A percentile compares a stretch with the other conserved stretches of the same genome.
Evolutionary conservation across 805 yeast species (phyloP).

Genomic region (Saturnispora sekii): DNA sequence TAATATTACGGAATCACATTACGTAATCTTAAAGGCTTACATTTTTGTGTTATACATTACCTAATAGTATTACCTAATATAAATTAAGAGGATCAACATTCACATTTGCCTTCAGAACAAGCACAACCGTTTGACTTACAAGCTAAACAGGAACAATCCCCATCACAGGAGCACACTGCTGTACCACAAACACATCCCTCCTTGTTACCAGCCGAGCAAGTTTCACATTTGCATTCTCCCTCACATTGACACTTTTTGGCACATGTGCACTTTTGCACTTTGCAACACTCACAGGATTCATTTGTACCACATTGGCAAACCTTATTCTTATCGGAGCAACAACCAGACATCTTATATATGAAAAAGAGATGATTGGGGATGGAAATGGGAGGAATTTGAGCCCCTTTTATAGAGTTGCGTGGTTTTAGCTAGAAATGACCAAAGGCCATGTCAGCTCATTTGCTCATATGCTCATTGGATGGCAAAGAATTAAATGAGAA

Average conservation of each 20-base stretch:
- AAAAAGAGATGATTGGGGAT: neutral
- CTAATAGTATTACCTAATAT: no score
- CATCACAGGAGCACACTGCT: slow-evolving; percentile 8
- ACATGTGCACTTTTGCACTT: slow-evolving; percentile 7
- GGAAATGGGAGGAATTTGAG: neutral
- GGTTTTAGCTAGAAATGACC: neutral
- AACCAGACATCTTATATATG: neutral
- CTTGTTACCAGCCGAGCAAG: slow-evolving; percentile 6
- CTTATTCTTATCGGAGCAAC: neutral
- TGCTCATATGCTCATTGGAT: neutral
- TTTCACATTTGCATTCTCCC: slow-evolving; percentile 9
- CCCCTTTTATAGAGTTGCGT: slow-evolving; percentile 2
- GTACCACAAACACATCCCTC: slow-evolving; percentile 9
- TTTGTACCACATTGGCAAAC: slow-evolving; percentile 1
- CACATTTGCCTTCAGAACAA: slow-evolving; percentile 1
- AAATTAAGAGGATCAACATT: neutral
- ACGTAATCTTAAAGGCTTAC: neutral
- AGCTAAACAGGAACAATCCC: slow-evolving; percentile 6
- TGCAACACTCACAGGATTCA: neutral
- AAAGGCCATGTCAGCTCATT: neutral
- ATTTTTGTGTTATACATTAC: neutral
- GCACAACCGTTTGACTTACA: slow-evolving; percentile 3
- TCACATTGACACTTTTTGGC: slow-evolving; percentile 11
- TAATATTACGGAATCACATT: no score
- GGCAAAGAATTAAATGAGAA: neutral